These are phyloP conservation scores for Vigna angularis DNA, from an alignment of 306 rosid species.

Conservation along the genomic window DNA sequence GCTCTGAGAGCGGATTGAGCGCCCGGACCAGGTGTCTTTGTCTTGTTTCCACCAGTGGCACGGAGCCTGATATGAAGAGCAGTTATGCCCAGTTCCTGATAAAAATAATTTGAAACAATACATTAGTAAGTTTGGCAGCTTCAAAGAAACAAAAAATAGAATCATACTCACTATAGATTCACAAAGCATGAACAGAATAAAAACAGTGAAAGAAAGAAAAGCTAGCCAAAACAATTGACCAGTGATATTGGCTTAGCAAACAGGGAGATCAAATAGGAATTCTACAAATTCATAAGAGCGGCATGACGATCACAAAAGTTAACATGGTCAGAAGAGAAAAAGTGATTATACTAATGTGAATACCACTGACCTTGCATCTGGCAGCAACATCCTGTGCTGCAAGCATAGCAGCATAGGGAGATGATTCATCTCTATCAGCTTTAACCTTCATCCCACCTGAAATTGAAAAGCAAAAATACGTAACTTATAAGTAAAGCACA, in stretches of 20 bases:
- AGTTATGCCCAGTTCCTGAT: conserved; percentile 82
- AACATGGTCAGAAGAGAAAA: background rate
- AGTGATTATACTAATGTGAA: background rate
- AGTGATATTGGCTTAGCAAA: background rate
- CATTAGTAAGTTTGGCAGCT: background rate
- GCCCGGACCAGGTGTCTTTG: conserved; percentile 93
- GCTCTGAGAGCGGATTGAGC: conserved; percentile 95
- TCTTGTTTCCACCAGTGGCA: conserved; percentile 92
- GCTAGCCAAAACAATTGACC: background rate
- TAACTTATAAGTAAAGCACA: background rate
- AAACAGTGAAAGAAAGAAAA: background rate
- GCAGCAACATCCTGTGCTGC: conserved; percentile 92
- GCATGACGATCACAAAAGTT: background rate
- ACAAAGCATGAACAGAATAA: background rate
- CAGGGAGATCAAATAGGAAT: background rate
- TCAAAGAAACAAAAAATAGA: background rate
- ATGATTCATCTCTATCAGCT: conserved; percentile 91
- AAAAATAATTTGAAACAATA: background rate
- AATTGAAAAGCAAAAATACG: background rate
- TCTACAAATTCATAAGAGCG: background rate
- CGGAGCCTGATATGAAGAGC: conserved; percentile 89
- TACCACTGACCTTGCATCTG: conserved; percentile 70
- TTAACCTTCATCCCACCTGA: conserved; percentile 97
- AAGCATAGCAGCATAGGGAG: conserved; percentile 96
- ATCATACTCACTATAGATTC: background rate